phyloP scores from a whole-genome alignment of 768 basidiomycete genomes.

The Tylopilus sp. region DNA sequence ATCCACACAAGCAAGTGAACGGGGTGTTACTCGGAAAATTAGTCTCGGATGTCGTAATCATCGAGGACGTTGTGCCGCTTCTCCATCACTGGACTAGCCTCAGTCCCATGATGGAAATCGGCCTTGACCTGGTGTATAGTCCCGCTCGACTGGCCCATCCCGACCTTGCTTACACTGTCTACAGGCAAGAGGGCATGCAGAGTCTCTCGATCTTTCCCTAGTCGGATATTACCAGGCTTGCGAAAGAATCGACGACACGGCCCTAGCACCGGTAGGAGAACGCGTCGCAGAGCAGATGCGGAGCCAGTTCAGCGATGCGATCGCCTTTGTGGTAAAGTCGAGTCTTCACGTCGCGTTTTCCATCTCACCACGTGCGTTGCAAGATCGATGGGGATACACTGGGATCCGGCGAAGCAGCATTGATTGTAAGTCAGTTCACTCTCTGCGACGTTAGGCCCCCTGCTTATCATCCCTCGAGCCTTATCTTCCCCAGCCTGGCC shows the following conservation, averaged over 20 bases:
- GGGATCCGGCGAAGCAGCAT: slow-evolving; percentile 47
- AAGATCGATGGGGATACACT: slow-evolving; percentile 63
- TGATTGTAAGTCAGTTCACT: slow-evolving; percentile 48
- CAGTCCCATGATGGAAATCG: slow-evolving; percentile 85
- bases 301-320: slow-evolving; percentile 50
- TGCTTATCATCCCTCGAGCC: slow-evolving; percentile 38
- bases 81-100: slow-evolving; percentile 84
- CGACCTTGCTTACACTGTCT: not conserved
- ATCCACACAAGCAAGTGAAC: slow-evolving; percentile 71
- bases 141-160: not conserved
- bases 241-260: slow-evolving; percentile 56
- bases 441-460: not conserved
- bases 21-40: slow-evolving; percentile 71
- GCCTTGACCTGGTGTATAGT: slow-evolving; percentile 65
- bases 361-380: slow-evolving; percentile 8
- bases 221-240: slow-evolving; percentile 79
- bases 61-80: slow-evolving; percentile 70
- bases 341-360: not conserved
- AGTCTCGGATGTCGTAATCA: slow-evolving; percentile 37
- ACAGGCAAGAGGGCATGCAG: slow-evolving; percentile 61
- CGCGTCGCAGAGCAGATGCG: slow-evolving; percentile 55
- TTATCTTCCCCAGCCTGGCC: slow-evolving; percentile 41
- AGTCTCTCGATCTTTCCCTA: slow-evolving; percentile 46
- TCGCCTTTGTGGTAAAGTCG: slow-evolving; percentile 66
- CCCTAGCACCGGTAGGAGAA: slow-evolving; percentile 65